phyloP scores from a whole-genome alignment of 176 grass and related monocot species.

The Avena atlantica region DNA sequence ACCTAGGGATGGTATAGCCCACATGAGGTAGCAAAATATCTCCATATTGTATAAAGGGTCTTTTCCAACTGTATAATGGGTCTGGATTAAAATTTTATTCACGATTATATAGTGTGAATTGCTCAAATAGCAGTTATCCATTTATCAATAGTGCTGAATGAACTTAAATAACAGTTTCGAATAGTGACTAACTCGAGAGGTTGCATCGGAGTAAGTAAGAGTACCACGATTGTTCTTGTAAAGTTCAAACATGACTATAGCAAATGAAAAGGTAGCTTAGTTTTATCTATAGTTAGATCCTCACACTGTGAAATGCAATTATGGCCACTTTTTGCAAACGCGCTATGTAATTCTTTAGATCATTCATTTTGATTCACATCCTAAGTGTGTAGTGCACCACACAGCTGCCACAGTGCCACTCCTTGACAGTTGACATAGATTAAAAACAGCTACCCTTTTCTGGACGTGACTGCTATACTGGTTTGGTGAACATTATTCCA shows the following conservation, averaged over 20 bases:
- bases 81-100: not conserved
- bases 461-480: not conserved
- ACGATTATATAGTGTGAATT: not conserved
- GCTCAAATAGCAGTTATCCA: not conserved
- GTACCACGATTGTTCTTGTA: not conserved
- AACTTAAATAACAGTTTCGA: not conserved
- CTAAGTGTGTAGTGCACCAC: not conserved
- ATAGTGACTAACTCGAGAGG: not conserved
- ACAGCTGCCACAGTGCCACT: not conserved
- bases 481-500: not conserved
- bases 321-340: not conserved
- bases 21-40: not conserved
- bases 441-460: not conserved
- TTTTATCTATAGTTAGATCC: not conserved
- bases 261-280: not conserved
- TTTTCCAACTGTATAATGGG: not conserved
- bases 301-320: not conserved
- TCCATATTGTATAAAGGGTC: not conserved
- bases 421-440: slow-evolving; percentile 6
- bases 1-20: not conserved
- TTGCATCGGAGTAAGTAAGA: not conserved
- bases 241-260: not conserved
- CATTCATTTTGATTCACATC: not conserved
- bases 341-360: not conserved
- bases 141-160: not conserved